Base-by-base conservation (phyloP, 371 early-diverging fungal genomes). In the Fennellomyces sp. region DNA sequence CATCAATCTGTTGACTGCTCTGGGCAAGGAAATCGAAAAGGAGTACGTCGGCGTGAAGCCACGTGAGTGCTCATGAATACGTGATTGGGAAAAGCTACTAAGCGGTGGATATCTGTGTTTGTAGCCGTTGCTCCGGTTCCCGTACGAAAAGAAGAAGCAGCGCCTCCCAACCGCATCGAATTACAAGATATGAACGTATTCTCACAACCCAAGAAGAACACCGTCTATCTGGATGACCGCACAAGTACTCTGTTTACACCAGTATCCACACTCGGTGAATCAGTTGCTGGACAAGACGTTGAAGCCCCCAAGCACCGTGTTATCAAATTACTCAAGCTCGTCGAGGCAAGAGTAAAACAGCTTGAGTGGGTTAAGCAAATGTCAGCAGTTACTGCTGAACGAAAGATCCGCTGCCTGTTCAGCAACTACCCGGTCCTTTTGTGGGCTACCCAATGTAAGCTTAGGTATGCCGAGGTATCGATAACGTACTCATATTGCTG, bases 391-490 rank as follows among this genome's bases (percentile, higher is more conserved):
- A 76, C 77, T 2, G 67, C 68, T 0, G 64, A 65, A 12, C 49
- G 73, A 23, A 71, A 62, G 27, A 55, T 73, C 11, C 76, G 78
- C 13, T 23, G 48, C 12, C 61, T 79, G 3, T 80, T 79, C 31
- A 71, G 68, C 17, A 76, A 80, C 41, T 72, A 70, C 42, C 79
- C 76, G 31, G 55, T 80, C 31, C 54, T 70, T 3, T 41, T 86
- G 17, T 83, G 73, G 68, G 74, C 84, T 2, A 66, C 79, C 42
- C 81, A 83, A 65, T 65, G 83, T 82, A 75, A 60, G 69, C 29
- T 50, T n/a, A n/a, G n/a, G n/a, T n/a, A n/a, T n/a, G n/a, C n/a
- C n/a, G n/a, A n/a, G n/a, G 7, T 15, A 5, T 31, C 21, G 26
- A 38, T 29, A 21, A 26, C 48, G 17, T 13, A n/a, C n/a, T n/a